Base-by-base conservation (phyloP, 352 stramenopile genomes). In the Aphanomyces euteiches region DNA sequence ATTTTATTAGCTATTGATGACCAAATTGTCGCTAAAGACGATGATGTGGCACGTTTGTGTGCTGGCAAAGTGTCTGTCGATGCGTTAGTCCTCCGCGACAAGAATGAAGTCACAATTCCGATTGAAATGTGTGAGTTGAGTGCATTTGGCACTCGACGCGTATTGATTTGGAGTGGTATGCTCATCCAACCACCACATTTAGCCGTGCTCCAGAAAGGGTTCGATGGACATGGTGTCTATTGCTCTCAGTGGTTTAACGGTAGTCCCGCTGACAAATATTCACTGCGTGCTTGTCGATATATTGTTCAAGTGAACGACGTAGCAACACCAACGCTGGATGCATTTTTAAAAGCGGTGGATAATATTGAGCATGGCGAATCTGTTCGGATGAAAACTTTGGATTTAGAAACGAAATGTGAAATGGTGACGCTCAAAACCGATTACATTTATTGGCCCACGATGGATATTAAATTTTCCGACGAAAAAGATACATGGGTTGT, bases 201-300 rank as follows among this genome's bases (percentile, higher is more conserved):
- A 50, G 81, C 89, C 7, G 89, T 97, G 5, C 79, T 82, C 7
- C 90, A 78, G 40, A 69, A 88, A 7, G 90, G 90, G 1, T 97
- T 94, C 71, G 84, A 95, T 47, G 89, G 88, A 1, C 84, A 84
- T 21, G 85, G 84, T 10, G 87, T 96, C 19, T 97, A 97, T 74
- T 90, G 83, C 59, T 97, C 90, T 3, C 78, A 87, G 6, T 97
- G 91, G 91, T 94, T 82, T 59, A 95, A 96, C 74, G 92, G 92
- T 13, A 96, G 87, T 0, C 90, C 90, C 10, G 89, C 88, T 1
- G 88, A 97, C 70, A 96, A 96, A 73, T 97, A 95, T 74, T 86
- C 82, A 2, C 78, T 98, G 28, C 80, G 87, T 19, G 89, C 89
- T 7, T 95, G 88, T 12, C 92, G 92, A 65, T 98, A 86, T 83